A percentile compares a stretch with the other conserved stretches of the same genome.
phyloP scores from a whole-genome alignment of 2,329 filamentous ascomycete species.

The Pseudocercospora crystallina region DNA sequence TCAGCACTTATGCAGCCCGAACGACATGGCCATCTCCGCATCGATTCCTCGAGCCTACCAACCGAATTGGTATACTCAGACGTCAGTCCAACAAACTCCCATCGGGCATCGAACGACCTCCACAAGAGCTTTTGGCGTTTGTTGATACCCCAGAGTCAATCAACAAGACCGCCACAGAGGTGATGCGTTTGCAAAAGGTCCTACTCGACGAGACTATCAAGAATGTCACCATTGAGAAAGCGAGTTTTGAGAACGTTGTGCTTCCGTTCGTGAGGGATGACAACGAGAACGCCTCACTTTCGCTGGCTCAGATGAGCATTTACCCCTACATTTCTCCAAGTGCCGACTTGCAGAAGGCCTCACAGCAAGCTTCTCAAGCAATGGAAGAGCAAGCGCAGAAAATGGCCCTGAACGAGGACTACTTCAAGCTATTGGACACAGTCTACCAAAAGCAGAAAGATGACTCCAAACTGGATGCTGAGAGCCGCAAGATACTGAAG shows the following conservation, averaged over 20 bases:
- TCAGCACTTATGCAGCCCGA: too few relatives aligned
- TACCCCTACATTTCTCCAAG: slow-evolving; percentile 47
- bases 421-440: slow-evolving; percentile 60
- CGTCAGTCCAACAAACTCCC: slow-evolving; percentile 1
- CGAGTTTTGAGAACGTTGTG: slow-evolving; percentile 56
- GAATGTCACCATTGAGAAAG: slow-evolving; percentile 54
- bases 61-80: background rate
- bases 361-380: slow-evolving; percentile 45
- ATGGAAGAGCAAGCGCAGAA: slow-evolving; percentile 68
- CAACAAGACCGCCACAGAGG: background rate
- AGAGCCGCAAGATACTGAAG: slow-evolving; percentile 67
- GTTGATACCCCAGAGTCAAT: slow-evolving; percentile 1
- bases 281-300: slow-evolving; percentile 44
- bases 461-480: slow-evolving; percentile 60
- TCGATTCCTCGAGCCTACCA: too few relatives aligned
- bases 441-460: slow-evolving; percentile 43
- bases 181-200: slow-evolving; percentile 43
- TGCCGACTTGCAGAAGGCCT: slow-evolving; percentile 44
- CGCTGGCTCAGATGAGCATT: slow-evolving; percentile 51
- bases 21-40: too few relatives aligned
- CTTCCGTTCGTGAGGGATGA: slow-evolving; percentile 66
- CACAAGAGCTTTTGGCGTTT: slow-evolving; percentile 1
- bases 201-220: slow-evolving; percentile 66
- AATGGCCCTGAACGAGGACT: slow-evolving; percentile 73
- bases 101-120: slow-evolving; percentile 1